These are phyloP conservation scores for Pleodorina starrii DNA, from an alignment of 139 green algal genomes.

Conservation along the genomic window DNA sequence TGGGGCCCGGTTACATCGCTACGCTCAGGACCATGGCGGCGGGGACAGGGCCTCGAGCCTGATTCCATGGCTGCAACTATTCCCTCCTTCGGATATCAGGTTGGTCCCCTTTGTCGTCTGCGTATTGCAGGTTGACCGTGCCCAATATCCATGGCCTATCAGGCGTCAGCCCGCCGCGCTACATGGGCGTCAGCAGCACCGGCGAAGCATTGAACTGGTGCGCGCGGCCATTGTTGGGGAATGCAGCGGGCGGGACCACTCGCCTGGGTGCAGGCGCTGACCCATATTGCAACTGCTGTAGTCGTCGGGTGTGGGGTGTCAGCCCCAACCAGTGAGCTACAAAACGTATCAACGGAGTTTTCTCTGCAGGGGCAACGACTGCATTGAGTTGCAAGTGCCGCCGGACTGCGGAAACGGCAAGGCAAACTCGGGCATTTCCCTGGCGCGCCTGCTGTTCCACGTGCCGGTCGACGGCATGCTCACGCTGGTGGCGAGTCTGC, in stretches of 20 bases:
- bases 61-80: too few species aligned
- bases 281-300: too few species aligned
- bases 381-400: constrained; percentile 78
- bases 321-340: too few species aligned
- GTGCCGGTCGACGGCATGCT: constrained; percentile 72
- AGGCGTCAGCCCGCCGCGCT: constrained; percentile 42
- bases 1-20: too few species aligned
- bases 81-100: too few species aligned
- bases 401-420: constrained; percentile 72
- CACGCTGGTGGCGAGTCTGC: constrained; percentile 76
- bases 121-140: constrained; percentile 43
- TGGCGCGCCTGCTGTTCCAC: constrained; percentile 82
- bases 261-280: too few species aligned
- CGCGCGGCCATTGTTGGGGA: too few species aligned
- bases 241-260: too few species aligned
- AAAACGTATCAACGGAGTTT: too few species aligned
- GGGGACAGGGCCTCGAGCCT: too few species aligned
- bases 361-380: constrained; percentile 58
- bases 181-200: not conserved
- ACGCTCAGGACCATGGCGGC: too few species aligned
- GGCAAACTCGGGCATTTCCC: constrained; percentile 73
- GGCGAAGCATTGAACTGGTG: constrained; percentile 25
- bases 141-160: constrained; percentile 30
- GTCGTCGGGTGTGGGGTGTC: too few species aligned
- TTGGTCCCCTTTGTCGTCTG: not conserved